Percentiles rank a stretch among this genome's conserved stretches.
Conservation (phyloP, 176 grass and related monocot genomes). For the Oryza meyeriana region DNA sequence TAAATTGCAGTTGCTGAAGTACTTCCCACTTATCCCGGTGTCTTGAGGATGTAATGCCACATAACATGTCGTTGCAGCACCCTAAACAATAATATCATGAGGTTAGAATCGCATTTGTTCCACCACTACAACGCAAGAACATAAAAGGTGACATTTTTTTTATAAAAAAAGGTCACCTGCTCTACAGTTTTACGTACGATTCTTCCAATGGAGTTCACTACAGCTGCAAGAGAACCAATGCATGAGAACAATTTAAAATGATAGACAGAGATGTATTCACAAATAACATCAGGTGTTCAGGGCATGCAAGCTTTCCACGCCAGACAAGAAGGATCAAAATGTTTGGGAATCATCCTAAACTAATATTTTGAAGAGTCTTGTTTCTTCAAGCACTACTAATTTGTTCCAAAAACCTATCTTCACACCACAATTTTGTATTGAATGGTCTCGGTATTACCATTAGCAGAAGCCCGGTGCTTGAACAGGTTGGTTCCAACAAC, state of each 20-base stretch:
- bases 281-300: neutral
- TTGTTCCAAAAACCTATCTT: neutral
- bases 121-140: too few species aligned
- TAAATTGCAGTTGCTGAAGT: constrained; percentile 53
- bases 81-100: constrained; percentile 14
- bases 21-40: constrained; percentile 21
- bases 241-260: neutral
- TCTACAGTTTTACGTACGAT: constrained; percentile 22
- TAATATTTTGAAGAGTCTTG: too few species aligned
- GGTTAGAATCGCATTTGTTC: neutral
- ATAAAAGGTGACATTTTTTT: too few species aligned
- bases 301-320: neutral
- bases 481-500: constrained; percentile 71
- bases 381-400: too few species aligned
- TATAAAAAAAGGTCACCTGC: constrained; percentile 4
- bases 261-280: neutral
- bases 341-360: neutral
- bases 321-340: neutral
- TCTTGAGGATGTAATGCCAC: constrained; percentile 56
- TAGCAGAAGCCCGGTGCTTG: constrained; percentile 51
- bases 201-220: constrained; percentile 35
- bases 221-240: neutral
- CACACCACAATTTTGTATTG: neutral
- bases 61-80: constrained; percentile 82
- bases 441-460: constrained; percentile 27